These are phyloP conservation scores for Psilocybe cubensis DNA, from an alignment of 768 basidiomycete species.

Conservation along the genomic window DNA sequence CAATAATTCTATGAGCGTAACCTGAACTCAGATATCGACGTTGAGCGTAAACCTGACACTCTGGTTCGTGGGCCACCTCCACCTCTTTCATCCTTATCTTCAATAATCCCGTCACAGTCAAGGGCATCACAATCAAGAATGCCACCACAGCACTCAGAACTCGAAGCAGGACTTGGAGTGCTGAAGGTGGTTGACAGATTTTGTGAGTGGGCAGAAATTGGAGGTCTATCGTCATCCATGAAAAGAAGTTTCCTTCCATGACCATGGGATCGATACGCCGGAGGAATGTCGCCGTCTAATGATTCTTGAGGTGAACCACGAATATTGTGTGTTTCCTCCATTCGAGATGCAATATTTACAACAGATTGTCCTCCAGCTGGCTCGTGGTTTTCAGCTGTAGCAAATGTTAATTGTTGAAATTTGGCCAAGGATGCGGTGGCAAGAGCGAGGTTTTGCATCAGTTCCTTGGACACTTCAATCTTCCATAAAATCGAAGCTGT, in stretches of 20 bases:
- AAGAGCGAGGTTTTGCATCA: constrained; percentile 50
- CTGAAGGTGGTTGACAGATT: constrained; percentile 4
- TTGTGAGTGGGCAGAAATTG: constrained; percentile 13
- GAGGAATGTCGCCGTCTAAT: neutral
- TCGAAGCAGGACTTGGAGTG: constrained; percentile 12
- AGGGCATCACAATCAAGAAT: constrained; percentile 51
- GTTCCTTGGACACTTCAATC: constrained; percentile 56
- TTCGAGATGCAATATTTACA: neutral
- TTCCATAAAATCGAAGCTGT: constrained; percentile 25
- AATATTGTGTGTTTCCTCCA: neutral
- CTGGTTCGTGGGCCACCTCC: constrained; percentile 22
- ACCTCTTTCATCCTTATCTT: constrained; percentile 22
- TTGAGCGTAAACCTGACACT: constrained; percentile 30
- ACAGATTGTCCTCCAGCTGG: neutral
- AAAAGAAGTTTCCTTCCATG: constrained; percentile 32
- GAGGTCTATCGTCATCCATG: constrained; percentile 32
- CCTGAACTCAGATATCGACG: constrained; percentile 24
- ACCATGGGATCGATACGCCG: neutral
- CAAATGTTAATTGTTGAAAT: constrained; percentile 53
- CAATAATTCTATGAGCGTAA: constrained; percentile 4
- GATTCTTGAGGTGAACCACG: neutral
- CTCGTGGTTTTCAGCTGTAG: constrained; percentile 14
- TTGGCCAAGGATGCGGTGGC: constrained; percentile 53
- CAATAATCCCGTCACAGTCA: constrained; percentile 36
- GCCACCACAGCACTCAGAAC: constrained; percentile 53